These are phyloP conservation scores for Aureobasidium sp. DNA, from an alignment of 2,329 filamentous ascomycete species.

Conservation along the genomic window DNA sequence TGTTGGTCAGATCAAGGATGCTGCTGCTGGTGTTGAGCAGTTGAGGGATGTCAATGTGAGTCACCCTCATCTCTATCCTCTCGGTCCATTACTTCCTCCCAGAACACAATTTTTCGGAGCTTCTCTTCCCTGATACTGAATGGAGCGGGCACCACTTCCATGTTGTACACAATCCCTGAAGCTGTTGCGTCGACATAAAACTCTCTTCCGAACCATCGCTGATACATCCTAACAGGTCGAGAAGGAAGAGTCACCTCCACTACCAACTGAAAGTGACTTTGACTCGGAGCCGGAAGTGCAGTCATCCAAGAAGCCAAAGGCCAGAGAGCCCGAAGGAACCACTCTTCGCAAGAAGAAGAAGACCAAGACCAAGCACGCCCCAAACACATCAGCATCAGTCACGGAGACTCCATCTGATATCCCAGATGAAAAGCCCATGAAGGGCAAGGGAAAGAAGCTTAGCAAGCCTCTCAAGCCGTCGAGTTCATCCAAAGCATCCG, in stretches of 20 bases:
- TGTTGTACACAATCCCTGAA: too few relatives aligned
- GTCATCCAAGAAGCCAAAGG: not conserved
- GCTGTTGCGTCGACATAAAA: too few relatives aligned
- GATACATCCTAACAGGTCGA: not conserved
- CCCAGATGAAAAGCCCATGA: not conserved
- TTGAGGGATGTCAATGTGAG: not conserved
- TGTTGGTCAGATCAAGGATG: slow-evolving; percentile 1
- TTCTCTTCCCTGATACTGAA: too few relatives aligned
- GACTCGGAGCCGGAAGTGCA: not conserved
- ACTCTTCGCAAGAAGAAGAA: not conserved
- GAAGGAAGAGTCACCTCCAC: not conserved
- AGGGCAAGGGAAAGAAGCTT: slow-evolving; percentile 4
- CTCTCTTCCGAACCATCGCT: not conserved
- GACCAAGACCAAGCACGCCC: not conserved
- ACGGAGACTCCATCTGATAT: not conserved
- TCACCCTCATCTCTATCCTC: not conserved
- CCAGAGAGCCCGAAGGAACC: not conserved
- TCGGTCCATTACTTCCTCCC: too few relatives aligned
- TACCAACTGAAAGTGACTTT: not conserved
- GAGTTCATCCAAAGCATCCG: not conserved
- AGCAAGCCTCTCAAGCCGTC: not conserved
- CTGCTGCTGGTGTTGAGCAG: not conserved
- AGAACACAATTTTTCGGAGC: too few relatives aligned
- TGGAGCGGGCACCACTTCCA: too few relatives aligned
- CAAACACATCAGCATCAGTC: not conserved